These are phyloP conservation scores for Marasmius tenuissimus DNA, from an alignment of 1,284 basidiomycete species.

Conservation along the genomic window DNA sequence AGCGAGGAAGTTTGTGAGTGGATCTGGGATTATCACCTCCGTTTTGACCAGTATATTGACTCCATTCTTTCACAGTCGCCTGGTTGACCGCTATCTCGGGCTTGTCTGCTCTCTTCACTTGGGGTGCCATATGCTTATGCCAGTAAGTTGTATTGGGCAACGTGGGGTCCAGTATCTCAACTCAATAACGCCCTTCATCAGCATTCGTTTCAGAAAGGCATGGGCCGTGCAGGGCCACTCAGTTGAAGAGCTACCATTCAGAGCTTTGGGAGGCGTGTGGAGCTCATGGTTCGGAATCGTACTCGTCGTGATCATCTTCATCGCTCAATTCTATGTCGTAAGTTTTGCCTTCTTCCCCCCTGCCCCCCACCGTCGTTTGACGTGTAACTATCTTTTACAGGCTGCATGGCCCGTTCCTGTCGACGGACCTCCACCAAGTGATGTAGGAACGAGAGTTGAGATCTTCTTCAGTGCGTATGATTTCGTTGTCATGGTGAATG, in stretches of 20 bases:
- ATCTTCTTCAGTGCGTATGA: conserved; percentile 37
- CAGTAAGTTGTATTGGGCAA: conserved; percentile 28
- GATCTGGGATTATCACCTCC: no score
- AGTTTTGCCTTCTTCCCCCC: neutral
- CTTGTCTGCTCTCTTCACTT: conserved; percentile 44
- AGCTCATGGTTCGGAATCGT: conserved; percentile 44
- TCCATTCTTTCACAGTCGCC: conserved; percentile 26
- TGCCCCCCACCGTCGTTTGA: neutral
- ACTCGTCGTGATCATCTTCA: conserved; percentile 37
- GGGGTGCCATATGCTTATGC: conserved; percentile 44
- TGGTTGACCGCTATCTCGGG: conserved; percentile 45
- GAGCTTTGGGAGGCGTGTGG: conserved; percentile 39
- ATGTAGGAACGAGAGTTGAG: conserved; percentile 25
- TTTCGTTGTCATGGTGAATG: neutral
- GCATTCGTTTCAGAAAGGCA: conserved; percentile 43
- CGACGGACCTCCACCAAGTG: conserved; percentile 27
- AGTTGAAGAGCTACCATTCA: conserved; percentile 42
- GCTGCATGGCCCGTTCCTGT: conserved; percentile 6
- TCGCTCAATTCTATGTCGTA: conserved; percentile 45
- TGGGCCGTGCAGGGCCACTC: conserved; percentile 44
- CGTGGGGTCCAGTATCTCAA: no score
- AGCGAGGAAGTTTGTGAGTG: conserved; percentile 38
- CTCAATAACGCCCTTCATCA: conserved; percentile 10
- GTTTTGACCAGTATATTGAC: neutral
- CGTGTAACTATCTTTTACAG: neutral